Percentiles rank a stretch among this genome's conserved stretches.
Conservation (phyloP, 441 rosid species). For the Mallotus repandus region DNA sequence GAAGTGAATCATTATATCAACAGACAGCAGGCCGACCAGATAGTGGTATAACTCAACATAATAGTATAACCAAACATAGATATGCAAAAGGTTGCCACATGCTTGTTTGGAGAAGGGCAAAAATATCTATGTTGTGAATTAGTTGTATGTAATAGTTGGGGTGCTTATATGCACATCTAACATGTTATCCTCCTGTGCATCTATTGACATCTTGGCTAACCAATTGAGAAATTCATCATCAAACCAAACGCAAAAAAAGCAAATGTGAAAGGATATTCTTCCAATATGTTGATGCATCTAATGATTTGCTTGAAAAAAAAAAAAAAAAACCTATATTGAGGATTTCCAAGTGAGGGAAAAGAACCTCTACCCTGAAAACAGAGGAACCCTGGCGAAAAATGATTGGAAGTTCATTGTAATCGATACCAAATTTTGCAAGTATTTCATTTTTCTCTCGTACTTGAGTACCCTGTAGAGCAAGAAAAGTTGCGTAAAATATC, state of each 20-base stretch:
- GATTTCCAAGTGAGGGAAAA: background rate
- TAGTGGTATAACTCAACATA: background rate
- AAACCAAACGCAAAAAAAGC: background rate
- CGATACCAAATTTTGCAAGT: constrained; percentile 63
- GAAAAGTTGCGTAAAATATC: constrained; percentile 1
- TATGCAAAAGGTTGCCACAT: background rate
- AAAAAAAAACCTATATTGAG: background rate
- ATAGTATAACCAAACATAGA: background rate
- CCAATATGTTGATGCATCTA: background rate
- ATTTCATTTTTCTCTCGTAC: constrained; percentile 69
- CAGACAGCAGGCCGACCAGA: background rate
- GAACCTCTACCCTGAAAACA: constrained; percentile 49
- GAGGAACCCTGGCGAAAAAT: constrained; percentile 86
- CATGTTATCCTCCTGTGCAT: background rate
- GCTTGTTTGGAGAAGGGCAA: background rate
- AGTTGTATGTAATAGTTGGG: background rate
- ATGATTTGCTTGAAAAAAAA: background rate
- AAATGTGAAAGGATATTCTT: constrained; percentile 1
- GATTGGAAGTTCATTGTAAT: constrained; percentile 53
- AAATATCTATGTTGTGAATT: background rate
- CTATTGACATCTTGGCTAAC: background rate
- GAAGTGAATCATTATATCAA: background rate
- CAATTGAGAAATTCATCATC: background rate
- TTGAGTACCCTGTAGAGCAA: constrained; percentile 70
- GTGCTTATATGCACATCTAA: too few species aligned